phyloP scores from a whole-genome alignment of 345 rosid genomes.

The Eutrema japonicum region DNA sequence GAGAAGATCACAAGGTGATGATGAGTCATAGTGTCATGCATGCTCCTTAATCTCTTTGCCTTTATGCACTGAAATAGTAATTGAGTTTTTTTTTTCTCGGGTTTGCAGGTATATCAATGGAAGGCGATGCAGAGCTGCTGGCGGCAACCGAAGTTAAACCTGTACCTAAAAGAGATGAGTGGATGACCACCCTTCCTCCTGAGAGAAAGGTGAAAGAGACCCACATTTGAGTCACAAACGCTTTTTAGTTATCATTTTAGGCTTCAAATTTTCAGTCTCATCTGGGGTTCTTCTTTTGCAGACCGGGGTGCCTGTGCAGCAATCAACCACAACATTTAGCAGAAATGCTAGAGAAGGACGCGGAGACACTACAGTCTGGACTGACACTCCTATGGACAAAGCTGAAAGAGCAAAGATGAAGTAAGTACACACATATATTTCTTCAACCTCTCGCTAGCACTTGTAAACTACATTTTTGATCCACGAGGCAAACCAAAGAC shows the following conservation, averaged over 20 bases:
- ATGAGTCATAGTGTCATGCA: constrained; percentile 16
- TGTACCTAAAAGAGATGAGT: constrained; percentile 79
- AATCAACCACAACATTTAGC: constrained; percentile 67
- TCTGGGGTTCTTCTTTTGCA: constrained; percentile 42
- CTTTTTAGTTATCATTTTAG: not conserved
- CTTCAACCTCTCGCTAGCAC: constrained; percentile 4
- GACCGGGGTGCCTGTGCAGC: constrained; percentile 78
- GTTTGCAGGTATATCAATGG: constrained; percentile 85
- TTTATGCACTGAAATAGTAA: constrained; percentile 23
- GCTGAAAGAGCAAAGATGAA: constrained; percentile 89
- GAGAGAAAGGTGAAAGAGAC: constrained; percentile 73
- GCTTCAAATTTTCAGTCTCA: constrained; percentile 8
- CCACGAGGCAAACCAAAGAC: not conserved
- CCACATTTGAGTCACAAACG: not conserved
- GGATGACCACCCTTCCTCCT: constrained; percentile 98
- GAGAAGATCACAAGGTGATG: constrained; percentile 85
- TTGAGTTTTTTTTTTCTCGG: constrained; percentile 14
- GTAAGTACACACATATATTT: constrained; percentile 43
- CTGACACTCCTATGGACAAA: constrained; percentile 84
- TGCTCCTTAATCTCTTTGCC: constrained; percentile 6
- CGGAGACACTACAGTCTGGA: constrained; percentile 89
- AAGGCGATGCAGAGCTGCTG: constrained; percentile 91
- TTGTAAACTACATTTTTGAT: not conserved
- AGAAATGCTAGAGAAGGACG: constrained; percentile 74
- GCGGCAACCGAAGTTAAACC: constrained; percentile 71